Conservation (phyloP, 805 yeast genomes). For the Saturnispora saitoi region DNA sequence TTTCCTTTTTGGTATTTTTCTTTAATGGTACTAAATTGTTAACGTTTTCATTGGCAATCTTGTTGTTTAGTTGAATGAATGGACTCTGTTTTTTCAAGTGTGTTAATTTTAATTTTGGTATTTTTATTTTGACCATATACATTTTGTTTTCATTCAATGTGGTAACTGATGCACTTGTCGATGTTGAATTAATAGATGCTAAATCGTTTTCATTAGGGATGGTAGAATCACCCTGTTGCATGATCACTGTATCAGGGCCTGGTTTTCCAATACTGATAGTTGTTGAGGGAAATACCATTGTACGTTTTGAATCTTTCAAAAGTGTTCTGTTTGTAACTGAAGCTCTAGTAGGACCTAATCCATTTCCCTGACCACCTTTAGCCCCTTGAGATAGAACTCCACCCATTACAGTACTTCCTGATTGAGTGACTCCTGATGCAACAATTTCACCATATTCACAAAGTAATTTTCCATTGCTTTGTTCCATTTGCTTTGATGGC, state of each 20-base stretch:
- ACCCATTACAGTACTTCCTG: slow-evolving; percentile 18
- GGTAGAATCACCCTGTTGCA: slow-evolving; percentile 7
- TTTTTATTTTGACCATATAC: slow-evolving; percentile 2
- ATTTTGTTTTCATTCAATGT: background rate
- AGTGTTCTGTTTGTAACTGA: slow-evolving; percentile 46
- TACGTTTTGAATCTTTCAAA: slow-evolving; percentile 26
- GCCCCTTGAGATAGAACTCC: slow-evolving; percentile 5
- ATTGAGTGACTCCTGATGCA: slow-evolving; percentile 46
- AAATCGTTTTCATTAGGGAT: slow-evolving; percentile 7
- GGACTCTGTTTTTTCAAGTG: background rate
- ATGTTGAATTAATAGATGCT: background rate
- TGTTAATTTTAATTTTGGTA: background rate
- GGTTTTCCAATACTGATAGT: background rate
- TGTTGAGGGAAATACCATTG: slow-evolving; percentile 2
- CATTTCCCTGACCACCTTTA: slow-evolving; percentile 34
- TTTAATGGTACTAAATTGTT: slow-evolving; percentile 1
- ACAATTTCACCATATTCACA: slow-evolving; percentile 45
- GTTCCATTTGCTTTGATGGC: background rate
- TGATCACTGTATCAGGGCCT: slow-evolving; percentile 1
- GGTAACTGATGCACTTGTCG: background rate
- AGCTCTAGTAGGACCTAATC: slow-evolving; percentile 52
- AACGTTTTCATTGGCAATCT: slow-evolving; percentile 6
- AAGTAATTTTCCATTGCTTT: slow-evolving; percentile 18
- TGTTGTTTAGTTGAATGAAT: slow-evolving; percentile 1
- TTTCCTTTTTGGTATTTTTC: slow-evolving; percentile 1